phyloP scores from a whole-genome alignment of 148 eudicot genomes.

The Bassia scoparia region DNA sequence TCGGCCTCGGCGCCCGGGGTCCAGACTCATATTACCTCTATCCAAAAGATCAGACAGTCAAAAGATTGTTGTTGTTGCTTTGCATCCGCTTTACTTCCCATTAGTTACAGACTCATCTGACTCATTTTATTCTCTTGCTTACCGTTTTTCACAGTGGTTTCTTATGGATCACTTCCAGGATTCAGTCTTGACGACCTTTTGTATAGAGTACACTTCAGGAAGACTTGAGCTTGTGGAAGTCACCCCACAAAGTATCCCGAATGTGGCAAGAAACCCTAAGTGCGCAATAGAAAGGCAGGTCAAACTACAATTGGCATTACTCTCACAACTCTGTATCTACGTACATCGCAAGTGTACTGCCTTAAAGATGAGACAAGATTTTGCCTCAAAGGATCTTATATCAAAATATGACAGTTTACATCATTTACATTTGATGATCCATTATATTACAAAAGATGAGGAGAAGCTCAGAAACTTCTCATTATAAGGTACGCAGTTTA shows the following conservation, averaged over 20 bases:
- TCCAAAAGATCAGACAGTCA: no score
- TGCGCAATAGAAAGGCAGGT: slow-evolving; percentile 52
- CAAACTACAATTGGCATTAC: slow-evolving; percentile 13
- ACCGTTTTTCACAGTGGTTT: slow-evolving; percentile 54
- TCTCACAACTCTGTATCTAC: neutral
- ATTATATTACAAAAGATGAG: neutral
- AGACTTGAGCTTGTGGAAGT: slow-evolving; percentile 97
- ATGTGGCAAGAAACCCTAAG: slow-evolving; percentile 95
- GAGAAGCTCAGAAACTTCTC: slow-evolving; percentile 6
- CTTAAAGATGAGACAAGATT: neutral
- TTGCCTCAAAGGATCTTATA: neutral
- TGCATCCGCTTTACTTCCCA: neutral
- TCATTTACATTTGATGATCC: neutral
- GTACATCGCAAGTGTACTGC: neutral
- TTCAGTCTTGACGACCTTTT: slow-evolving; percentile 92
- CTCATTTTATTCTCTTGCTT: neutral
- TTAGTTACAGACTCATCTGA: neutral
- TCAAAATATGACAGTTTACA: neutral
- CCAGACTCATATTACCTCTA: neutral
- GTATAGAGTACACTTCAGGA: slow-evolving; percentile 99
- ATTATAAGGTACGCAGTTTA: slow-evolving; percentile 1
- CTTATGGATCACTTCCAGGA: slow-evolving; percentile 79
- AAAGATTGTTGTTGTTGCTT: no score
- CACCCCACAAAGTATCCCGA: slow-evolving; percentile 74
- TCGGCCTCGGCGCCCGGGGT: neutral